Evolutionary conservation across 768 basidiomycete genomes (phyloP).

Genomic region (Hygrocybe coccinea): DNA sequence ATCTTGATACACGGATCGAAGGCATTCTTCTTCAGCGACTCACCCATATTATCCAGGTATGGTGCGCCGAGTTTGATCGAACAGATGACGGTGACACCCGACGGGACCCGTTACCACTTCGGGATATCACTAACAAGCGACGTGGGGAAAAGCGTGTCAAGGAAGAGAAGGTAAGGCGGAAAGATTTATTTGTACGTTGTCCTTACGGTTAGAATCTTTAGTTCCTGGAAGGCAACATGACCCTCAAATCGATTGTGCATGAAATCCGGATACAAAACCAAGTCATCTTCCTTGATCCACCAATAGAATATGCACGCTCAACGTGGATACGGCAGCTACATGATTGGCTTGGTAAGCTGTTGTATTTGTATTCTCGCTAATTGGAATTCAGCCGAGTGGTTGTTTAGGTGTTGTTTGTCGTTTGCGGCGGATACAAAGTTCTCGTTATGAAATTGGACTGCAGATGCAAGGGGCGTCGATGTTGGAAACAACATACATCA

Average conservation of each 20-base stretch:
- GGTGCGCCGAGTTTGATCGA: slow-evolving; percentile 84
- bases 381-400: background rate
- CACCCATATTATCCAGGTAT: slow-evolving; percentile 71
- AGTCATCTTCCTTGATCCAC: slow-evolving; percentile 97
- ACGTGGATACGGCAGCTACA: slow-evolving; percentile 89
- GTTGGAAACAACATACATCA: slow-evolving; percentile 76
- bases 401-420: slow-evolving; percentile 79
- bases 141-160: slow-evolving; percentile 65
- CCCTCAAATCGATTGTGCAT: slow-evolving; percentile 82
- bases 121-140: slow-evolving; percentile 61
- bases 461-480: slow-evolving; percentile 71
- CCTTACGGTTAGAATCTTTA: slow-evolving; percentile 22
- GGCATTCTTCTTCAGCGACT: slow-evolving; percentile 71
- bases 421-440: slow-evolving; percentile 83
- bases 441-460: slow-evolving; percentile 93
- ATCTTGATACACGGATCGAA: slow-evolving; percentile 81
- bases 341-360: slow-evolving; percentile 76
- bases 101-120: slow-evolving; percentile 44
- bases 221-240: slow-evolving; percentile 71
- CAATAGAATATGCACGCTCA: slow-evolving; percentile 88
- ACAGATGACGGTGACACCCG: slow-evolving; percentile 63
- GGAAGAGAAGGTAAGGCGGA: slow-evolving; percentile 64
- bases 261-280: slow-evolving; percentile 98
- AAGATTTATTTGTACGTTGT: background rate
- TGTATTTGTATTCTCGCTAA: background rate